Conservation (phyloP, 2,329 filamentous ascomycete species). For the Monosporascus sp. region DNA sequence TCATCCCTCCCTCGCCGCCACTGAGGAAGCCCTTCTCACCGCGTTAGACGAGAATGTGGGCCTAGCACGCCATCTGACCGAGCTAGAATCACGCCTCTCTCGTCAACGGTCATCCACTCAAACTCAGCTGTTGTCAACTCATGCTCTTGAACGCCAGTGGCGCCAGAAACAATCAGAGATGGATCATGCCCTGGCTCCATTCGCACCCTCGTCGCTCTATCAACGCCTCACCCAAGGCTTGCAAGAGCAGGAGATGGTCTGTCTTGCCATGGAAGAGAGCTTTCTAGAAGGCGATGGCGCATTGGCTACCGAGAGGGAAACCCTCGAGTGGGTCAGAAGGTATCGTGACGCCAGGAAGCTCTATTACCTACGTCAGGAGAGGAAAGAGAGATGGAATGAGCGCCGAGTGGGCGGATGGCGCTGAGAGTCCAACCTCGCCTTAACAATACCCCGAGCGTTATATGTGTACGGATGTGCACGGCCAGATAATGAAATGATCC, state of each 20-base stretch:
- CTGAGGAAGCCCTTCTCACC: conserved; percentile 58
- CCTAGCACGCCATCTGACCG: conserved; percentile 58
- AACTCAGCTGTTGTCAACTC: conserved; percentile 74
- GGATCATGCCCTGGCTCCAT: conserved; percentile 77
- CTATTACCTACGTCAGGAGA: conserved; percentile 75
- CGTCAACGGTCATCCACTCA: conserved; percentile 67
- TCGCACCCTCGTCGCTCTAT: conserved; percentile 82
- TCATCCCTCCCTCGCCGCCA: conserved; percentile 66
- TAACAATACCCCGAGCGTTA: too few relatives aligned
- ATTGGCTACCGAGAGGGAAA: conserved; percentile 71
- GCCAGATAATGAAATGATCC: too few relatives aligned
- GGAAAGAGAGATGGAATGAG: conserved; percentile 93
- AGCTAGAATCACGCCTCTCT: conserved; percentile 52
- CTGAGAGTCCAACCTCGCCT: conserved; percentile 34
- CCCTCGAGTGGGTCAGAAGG: conserved; percentile 75
- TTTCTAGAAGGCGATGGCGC: conserved; percentile 65
- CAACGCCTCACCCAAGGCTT: conserved; percentile 71
- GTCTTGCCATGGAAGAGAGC: conserved; percentile 82
- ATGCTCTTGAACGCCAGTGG: conserved; percentile 90
- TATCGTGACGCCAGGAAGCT: conserved; percentile 76
- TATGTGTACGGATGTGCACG: too few relatives aligned
- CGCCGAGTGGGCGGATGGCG: conserved; percentile 93
- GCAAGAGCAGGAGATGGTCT: conserved; percentile 76
- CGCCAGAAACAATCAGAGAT: conserved; percentile 82
- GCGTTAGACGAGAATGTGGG: conserved; percentile 67